phyloP scores from a whole-genome alignment of 2,329 filamentous ascomycete species.

The Alternaria sp. region DNA sequence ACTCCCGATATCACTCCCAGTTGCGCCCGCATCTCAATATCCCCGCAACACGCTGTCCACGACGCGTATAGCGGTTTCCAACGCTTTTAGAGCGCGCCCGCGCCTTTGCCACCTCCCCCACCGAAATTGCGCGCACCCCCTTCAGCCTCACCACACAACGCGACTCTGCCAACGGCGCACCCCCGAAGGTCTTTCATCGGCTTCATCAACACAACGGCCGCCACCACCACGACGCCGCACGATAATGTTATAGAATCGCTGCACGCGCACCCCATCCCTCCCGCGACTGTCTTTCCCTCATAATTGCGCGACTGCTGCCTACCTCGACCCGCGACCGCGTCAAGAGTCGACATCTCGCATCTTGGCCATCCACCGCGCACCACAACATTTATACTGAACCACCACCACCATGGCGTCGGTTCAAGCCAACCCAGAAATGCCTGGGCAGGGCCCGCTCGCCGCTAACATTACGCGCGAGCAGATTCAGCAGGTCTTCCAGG shows the following conservation, averaged over 20 bases:
- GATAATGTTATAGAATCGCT: constrained; percentile 46
- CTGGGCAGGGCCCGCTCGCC: constrained; percentile 68
- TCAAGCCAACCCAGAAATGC: constrained; percentile 72
- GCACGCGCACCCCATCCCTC: constrained; percentile 27
- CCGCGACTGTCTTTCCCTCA: constrained; percentile 33
- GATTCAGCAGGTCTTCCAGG: constrained; percentile 74
- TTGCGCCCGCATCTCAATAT: constrained; percentile 45
- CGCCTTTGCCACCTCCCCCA: constrained; percentile 29
- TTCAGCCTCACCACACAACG: constrained; percentile 34
- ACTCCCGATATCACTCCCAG: constrained; percentile 39
- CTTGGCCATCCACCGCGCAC: constrained; percentile 22
- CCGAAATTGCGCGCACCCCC: constrained; percentile 36
- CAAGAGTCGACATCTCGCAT: constrained; percentile 12
- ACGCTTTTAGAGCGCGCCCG: constrained; percentile 35
- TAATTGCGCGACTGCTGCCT: constrained; percentile 27
- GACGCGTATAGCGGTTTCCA: constrained; percentile 40
- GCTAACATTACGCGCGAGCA: constrained; percentile 76
- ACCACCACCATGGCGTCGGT: constrained; percentile 73
- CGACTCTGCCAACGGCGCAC: constrained; percentile 41
- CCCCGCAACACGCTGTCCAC: constrained; percentile 43
- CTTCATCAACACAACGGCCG: constrained; percentile 33
- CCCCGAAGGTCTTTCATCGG: constrained; percentile 41
- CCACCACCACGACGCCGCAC: constrained; percentile 35
- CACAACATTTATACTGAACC: constrained; percentile 15
- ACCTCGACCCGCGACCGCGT: constrained; percentile 28